These are phyloP conservation scores for Vitis hybrid DNA, from an alignment of 177 flowering plant genomes.

Conservation along the genomic window DNA sequence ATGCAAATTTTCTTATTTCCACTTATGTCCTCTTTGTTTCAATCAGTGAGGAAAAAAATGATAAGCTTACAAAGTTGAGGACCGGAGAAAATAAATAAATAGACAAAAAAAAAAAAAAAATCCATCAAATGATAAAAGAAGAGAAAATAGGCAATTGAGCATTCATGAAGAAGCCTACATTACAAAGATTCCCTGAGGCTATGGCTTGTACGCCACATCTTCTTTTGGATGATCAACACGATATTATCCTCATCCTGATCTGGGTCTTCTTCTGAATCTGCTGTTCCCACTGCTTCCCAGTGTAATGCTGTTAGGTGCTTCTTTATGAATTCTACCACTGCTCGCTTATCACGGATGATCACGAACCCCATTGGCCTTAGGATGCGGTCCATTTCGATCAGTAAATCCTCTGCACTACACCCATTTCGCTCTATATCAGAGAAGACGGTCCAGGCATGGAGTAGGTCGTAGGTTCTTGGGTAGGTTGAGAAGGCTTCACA, in stretches of 20 bases:
- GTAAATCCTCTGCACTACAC: conserved; percentile 68
- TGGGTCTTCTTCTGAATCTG: conserved; percentile 20
- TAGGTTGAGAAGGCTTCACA: conserved; percentile 82
- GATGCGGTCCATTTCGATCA: conserved; percentile 75
- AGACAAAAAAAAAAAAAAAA: no score
- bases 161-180: background rate
- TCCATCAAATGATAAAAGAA: no score
- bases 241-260: conserved; percentile 33
- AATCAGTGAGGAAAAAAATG: no score
- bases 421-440: conserved; percentile 68
- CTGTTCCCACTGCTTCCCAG: conserved; percentile 60
- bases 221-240: conserved; percentile 40
- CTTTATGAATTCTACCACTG: conserved; percentile 57
- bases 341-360: conserved; percentile 53
- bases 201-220: conserved; percentile 44
- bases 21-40: no score
- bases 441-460: conserved; percentile 74
- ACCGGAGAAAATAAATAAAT: no score
- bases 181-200: conserved; percentile 34
- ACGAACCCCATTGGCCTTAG: conserved; percentile 75
- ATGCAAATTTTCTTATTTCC: no score
- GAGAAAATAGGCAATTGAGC: no score
- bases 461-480: conserved; percentile 78
- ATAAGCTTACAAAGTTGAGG: no score
- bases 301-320: conserved; percentile 57